Evolutionary conservation across 73 alveolate species (phyloP).

Genomic region (Paramecium primaurelia): DNA sequence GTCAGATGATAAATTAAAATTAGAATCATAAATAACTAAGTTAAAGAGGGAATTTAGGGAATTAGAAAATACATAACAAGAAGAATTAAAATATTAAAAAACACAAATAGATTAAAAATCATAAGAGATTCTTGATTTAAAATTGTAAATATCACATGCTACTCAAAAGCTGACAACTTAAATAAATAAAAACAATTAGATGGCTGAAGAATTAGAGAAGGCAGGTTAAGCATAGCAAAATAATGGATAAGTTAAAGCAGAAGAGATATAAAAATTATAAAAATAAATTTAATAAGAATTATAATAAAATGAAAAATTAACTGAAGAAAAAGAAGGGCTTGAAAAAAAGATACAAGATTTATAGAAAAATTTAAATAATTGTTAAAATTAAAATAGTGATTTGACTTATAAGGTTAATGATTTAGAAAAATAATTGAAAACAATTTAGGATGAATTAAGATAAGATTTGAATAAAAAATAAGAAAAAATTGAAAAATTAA

Average conservation of each 20-base stretch:
- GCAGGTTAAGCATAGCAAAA: not conserved
- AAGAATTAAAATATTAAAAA: not conserved
- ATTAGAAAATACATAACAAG: not conserved
- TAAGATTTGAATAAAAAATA: not conserved
- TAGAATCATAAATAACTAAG: not conserved
- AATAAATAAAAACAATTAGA: not conserved
- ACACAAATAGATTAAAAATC: not conserved
- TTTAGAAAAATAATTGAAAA: not conserved
- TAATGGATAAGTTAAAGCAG: not conserved
- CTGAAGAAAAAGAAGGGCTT: not conserved
- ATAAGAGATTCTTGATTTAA: not conserved
- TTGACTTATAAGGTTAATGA: not conserved
- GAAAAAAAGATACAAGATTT: not conserved
- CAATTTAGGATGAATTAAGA: not conserved
- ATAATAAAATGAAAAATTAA: not conserved
- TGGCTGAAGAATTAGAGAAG: not conserved
- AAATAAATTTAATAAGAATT: not conserved
- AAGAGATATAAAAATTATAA: not conserved
- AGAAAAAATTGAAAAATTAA: not conserved
- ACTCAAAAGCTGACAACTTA: too few species aligned
- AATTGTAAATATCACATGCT: too few species aligned
- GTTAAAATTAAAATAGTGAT: not conserved
- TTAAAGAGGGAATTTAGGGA: not conserved
- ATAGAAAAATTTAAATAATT: not conserved
- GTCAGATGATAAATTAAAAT: not conserved